Evolutionary conservation across 2,329 filamentous ascomycete genomes (phyloP), one percentile per base, ranked within the genome.

Genomic region (Cryphonectria radicalis): DNA sequence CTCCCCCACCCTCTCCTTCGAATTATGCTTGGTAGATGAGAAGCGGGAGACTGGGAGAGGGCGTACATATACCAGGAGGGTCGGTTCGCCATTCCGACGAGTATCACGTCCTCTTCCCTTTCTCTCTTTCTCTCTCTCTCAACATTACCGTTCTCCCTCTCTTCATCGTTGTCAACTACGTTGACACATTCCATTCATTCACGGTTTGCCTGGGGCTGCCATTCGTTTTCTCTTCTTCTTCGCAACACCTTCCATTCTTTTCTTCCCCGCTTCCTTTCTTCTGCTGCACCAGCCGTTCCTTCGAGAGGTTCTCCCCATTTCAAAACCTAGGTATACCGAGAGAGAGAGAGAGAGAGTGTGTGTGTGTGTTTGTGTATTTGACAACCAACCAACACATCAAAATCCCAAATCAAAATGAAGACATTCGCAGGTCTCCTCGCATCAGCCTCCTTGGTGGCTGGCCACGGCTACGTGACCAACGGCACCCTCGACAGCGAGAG

Each of bases 351-450:
- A 69, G 37, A 40, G 37, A 11, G 37, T 10, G 37, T 40, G 37
- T 40, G 35, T 28, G 28, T 28, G 28, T 28, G 28, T 28, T 28
- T 28, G 28, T 28, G 37, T 40, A 2, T 40, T 40, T 40, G 37
- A 40, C 37, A 11, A 40, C 37, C 37, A 40, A 40, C 11, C 37
- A 40, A 40, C 37, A 40, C 37, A 11, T 40, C 37, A 68, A 57
- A 63, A 69, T 73, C 37, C 37, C 37, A 10, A 40, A 11, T 62
- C 62, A 66, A 25, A 46, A 68, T 50, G 64, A 73, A 68, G 64
- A 79, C 28, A 75, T 78, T 72, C 57, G 67, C 70, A 60, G 50
- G 57, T 0, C 63, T 73, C n/a, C 59, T 73, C 42, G 70, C 67
- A 43, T 72, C 67, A 22, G 64, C 72, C 32, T 62, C 70, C 10